phyloP scores from a whole-genome alignment of 2,329 filamentous ascomycete genomes.

The Aspergillus sp. region DNA sequence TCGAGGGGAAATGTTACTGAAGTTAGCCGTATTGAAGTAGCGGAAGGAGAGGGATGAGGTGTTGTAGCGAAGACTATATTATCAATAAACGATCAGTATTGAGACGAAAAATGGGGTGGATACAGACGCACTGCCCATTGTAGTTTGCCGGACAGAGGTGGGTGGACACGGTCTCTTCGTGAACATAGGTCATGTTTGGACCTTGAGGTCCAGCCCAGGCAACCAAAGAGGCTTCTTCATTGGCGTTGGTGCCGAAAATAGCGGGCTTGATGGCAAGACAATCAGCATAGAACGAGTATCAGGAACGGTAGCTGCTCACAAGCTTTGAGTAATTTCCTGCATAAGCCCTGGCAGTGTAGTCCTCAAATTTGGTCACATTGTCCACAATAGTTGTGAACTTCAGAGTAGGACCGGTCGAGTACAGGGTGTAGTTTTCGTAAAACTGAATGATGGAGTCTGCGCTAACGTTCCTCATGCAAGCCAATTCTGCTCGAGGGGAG shows the following conservation, averaged over 20 bases:
- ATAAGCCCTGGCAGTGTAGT: neutral
- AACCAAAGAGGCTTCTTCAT: neutral
- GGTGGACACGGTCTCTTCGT: neutral
- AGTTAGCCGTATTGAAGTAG: slow-evolving; percentile 4
- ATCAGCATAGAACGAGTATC: neutral
- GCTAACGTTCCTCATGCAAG: neutral
- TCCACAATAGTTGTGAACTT: neutral
- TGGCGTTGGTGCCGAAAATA: neutral
- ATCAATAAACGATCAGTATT: neutral
- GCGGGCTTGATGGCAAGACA: neutral
- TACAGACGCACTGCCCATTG: neutral
- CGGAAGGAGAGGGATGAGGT: slow-evolving; percentile 4
- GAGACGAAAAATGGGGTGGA: neutral
- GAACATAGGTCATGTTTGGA: slow-evolving; percentile 1
- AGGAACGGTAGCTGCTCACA: neutral
- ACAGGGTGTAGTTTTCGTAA: neutral
- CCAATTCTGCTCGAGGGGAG: neutral
- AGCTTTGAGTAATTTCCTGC: neutral
- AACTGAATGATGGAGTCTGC: neutral
- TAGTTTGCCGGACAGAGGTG: slow-evolving; percentile 3
- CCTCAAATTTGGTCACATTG: neutral
- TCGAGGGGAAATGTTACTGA: slow-evolving; percentile 8
- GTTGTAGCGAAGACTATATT: slow-evolving; percentile 1
- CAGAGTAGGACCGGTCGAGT: neutral
- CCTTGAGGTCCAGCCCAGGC: neutral